Base-by-base conservation (phyloP, 2,329 filamentous ascomycete species). In the Ceratocystis eucalypticola region DNA sequence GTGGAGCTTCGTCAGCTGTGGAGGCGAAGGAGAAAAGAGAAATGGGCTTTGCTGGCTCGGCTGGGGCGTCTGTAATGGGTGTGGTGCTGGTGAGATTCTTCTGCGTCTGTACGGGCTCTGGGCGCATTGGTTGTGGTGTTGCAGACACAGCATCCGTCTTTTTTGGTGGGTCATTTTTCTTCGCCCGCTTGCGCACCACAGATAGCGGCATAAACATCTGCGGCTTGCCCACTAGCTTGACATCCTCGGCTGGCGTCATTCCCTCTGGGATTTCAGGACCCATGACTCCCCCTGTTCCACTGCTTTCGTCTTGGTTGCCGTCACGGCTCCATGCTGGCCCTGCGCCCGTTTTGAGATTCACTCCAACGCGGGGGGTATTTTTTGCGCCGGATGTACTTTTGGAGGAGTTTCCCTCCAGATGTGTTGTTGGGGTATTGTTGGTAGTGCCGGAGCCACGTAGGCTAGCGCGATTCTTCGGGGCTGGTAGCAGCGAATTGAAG, bases 131-230 rank as follows among this genome's bases (percentile, higher is more conserved):
- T 46, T 45, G 12, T 44, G 46, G 12, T 6, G 48, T 6, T 5
- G 61, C 12, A n/a, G 25, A 15, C 17, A 45, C 20, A 0, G 8
- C 22, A 10, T 67, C 68, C 2, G 71, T 65, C 28, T 59, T 59
- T 30, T 75, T 74, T 46, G 74, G 74, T n/a, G 50, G 20, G 67
- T 79, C 77, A 71, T 82, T 86, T 77, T 87, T 90, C 76, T 88
- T 91, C 69, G 82, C 83, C 37, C 85, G 81, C 69, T 88, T 90
- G 69, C 89, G 82, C 17, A 86, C 84, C 15, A 96, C 91, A 0
- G 92, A 96, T 46, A 96, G 78, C 2, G 93, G 93, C 73, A 87
- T 88, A 75, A 97, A 96, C 84, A 91, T 89, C 75, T 92, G 84
- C 12, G 91, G 84, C 71, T 92, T 94, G 22, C 88, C 89, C 1